Conservation (phyloP, 2,329 filamentous ascomycete species). For the Colletotrichum theobromicola region DNA sequence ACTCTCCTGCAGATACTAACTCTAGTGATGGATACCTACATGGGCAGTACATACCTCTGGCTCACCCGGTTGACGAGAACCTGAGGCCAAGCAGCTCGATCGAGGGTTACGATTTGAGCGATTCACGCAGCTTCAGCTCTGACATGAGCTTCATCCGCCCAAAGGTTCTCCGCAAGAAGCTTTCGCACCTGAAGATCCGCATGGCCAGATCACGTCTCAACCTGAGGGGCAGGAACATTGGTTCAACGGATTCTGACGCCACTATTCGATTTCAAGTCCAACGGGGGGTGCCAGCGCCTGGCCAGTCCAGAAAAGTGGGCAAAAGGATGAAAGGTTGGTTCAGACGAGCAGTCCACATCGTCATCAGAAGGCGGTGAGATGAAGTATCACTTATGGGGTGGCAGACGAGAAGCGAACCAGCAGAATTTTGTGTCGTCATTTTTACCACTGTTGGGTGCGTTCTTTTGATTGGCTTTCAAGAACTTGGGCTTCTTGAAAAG, state of each 20-base stretch:
- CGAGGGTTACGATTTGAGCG: slow-evolving; percentile 7
- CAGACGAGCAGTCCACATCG: neutral
- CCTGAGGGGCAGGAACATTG: neutral
- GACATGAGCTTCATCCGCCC: slow-evolving; percentile 2
- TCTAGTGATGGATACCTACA: neutral
- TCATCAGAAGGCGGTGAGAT: neutral
- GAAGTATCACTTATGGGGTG: neutral
- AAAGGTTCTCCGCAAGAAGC: slow-evolving; percentile 16
- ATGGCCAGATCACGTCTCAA: slow-evolving; percentile 15
- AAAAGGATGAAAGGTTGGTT: slow-evolving; percentile 6
- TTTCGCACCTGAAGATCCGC: slow-evolving; percentile 19
- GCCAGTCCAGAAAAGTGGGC: neutral
- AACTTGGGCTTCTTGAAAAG: slow-evolving; percentile 7
- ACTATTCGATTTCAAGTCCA: neutral
- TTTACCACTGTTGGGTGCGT: neutral
- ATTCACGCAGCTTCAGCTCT: slow-evolving; percentile 9
- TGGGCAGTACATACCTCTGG: slow-evolving; percentile 13
- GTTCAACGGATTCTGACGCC: neutral
- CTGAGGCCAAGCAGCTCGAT: slow-evolving; percentile 5
- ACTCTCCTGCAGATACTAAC: neutral
- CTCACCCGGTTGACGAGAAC: slow-evolving; percentile 6
- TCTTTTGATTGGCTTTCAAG: slow-evolving; percentile 13
- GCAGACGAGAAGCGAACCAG: neutral
- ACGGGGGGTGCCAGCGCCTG: neutral
- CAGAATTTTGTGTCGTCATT: neutral